These are phyloP conservation scores for Nicotiana sylvestris DNA, from an alignment of 257 asterid species.

Conservation along the genomic window DNA sequence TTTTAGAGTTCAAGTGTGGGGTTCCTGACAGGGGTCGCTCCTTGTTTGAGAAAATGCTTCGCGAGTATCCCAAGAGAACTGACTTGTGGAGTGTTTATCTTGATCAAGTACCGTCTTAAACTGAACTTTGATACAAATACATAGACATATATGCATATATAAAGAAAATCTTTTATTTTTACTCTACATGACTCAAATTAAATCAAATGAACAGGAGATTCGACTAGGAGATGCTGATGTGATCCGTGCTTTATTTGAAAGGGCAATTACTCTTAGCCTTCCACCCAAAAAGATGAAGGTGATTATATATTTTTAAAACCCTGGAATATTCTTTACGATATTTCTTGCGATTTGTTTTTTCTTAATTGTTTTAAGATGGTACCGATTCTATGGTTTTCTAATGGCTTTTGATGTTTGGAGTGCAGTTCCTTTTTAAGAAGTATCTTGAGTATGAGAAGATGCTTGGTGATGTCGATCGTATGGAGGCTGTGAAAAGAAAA, in stretches of 20 bases:
- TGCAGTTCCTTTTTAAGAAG: conserved; percentile 87
- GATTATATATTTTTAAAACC: background rate
- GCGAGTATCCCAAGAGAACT: conserved; percentile 88
- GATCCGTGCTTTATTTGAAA: conserved; percentile 83
- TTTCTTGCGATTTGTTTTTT: background rate
- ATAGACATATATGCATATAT: background rate
- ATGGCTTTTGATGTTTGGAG: background rate
- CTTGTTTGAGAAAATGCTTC: conserved; percentile 75
- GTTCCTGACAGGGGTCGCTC: conserved; percentile 92
- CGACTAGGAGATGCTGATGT: conserved; percentile 68
- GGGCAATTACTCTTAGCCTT: conserved; percentile 81
- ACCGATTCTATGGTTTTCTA: background rate
- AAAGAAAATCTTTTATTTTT: background rate
- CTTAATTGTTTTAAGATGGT: background rate
- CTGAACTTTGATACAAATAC: background rate
- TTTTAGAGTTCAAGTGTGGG: conserved; percentile 81
- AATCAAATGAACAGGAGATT: conserved; percentile 58
- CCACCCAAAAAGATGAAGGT: conserved; percentile 94
- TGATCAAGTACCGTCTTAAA: conserved; percentile 58
- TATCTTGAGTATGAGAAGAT: conserved; percentile 74
- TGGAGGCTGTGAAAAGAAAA: conserved; percentile 59
- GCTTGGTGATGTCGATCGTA: conserved; percentile 58
- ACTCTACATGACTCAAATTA: conserved; percentile 12
- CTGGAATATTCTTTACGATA: background rate
- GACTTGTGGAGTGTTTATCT: conserved; percentile 93